Evolutionary conservation across 2,329 filamentous ascomycete species (phyloP), one percentile per base, ranked within the genome.

Genomic region (Sclerotinia subarctica): DNA sequence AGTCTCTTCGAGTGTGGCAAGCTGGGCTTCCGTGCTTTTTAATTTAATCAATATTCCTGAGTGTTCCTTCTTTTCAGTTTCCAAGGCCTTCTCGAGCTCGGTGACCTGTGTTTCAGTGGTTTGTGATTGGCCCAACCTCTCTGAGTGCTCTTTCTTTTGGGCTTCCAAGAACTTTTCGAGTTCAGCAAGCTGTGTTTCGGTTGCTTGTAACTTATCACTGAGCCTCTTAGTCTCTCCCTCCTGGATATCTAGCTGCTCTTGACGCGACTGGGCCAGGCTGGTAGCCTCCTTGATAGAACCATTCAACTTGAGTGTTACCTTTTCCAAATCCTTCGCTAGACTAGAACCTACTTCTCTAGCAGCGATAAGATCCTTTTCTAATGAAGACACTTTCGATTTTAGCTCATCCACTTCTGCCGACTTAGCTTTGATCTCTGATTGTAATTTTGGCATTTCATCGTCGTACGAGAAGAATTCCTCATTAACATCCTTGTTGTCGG

Each of bases 391-490:
- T 73, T 95, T 88, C 3, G 82, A 79, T 72, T 89, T 89, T 19
- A 98, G 85, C 57, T 83, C 85, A 64, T 88, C 85, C 49, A 95
- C 87, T 78, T 94, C 89, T 53, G 86, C 85, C 15, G 89, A 82
- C 74, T 90, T 91, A 68, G 88, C 85, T 64, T 88, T 84, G 4
- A 95, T 78, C 72, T 95, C 90, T 1, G 86, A 84, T 75, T 96
- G 90, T n/a, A 97, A 80, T 66, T 91, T 87, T 3, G 92, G 91
- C 19, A 96, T 83, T 79, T 98, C 94, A 63, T 90, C 90, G 69
- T 98, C 94, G 74, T 93, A 96, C 0, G 93, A 97, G 79, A 97
- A 97, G 79, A 97, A 90, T 60, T 96, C 92, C 71, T 94, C 91
- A 35, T 74, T 76, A 0, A 74, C 72, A 53, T 78, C 80, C 52